Percentiles rank a stretch among this genome's conserved stretches.
Evolutionary conservation across 306 rosid species (phyloP).

Genomic region (Inga oerstediana): DNA sequence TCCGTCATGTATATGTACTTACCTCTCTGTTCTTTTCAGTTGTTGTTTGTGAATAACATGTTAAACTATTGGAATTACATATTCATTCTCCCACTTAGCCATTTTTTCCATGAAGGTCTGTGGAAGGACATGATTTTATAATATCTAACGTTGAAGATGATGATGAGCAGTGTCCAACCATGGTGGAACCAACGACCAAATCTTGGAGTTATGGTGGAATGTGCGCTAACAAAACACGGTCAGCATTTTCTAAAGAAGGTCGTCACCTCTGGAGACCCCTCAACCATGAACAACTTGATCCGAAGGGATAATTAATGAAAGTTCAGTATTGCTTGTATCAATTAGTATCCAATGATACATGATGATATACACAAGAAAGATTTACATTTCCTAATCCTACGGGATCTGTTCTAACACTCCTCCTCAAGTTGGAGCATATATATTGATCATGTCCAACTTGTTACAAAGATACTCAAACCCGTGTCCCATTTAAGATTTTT

Average conservation of each 20-base stretch:
- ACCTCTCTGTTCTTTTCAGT: neutral
- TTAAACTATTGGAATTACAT: too few relatives aligned
- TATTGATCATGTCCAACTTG: too few relatives aligned
- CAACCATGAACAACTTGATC: conserved; percentile 49
- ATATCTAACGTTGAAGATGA: neutral
- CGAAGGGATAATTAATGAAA: conserved; percentile 4
- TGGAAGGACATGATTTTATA: neutral
- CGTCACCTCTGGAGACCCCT: conserved; percentile 37
- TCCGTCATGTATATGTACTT: neutral
- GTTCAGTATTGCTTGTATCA: too few relatives aligned
- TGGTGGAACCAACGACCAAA: conserved; percentile 19
- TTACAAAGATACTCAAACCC: too few relatives aligned
- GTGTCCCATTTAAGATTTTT: too few relatives aligned
- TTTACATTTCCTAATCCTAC: too few relatives aligned
- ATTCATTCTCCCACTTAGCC: neutral
- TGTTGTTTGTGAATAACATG: neutral
- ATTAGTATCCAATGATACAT: too few relatives aligned
- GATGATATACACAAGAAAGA: too few relatives aligned
- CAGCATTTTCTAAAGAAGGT: conserved; percentile 72
- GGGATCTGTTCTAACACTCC: conserved; percentile 29
- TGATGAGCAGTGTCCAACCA: conserved; percentile 8
- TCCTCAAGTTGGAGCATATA: too few relatives aligned
- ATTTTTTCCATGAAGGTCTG: neutral
- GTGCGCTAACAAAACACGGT: conserved; percentile 66
- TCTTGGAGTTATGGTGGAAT: conserved; percentile 8